Percentiles rank a stretch among this genome's conserved stretches.
Conservation (phyloP, 805 yeast genomes). For the Yarrowia sp. region DNA sequence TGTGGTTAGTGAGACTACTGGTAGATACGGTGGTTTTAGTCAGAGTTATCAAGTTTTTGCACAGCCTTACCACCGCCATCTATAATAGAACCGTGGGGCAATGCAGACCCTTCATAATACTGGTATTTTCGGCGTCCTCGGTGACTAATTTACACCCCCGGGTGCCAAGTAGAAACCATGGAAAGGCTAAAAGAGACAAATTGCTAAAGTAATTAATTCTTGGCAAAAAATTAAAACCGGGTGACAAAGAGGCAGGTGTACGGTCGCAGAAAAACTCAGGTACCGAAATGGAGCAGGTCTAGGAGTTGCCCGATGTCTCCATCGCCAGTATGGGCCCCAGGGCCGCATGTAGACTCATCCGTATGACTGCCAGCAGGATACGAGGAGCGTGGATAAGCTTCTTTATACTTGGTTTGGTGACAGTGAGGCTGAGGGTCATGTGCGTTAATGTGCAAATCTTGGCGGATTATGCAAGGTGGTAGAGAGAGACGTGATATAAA, state of each 20-base stretch:
- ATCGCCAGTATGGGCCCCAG: not conserved
- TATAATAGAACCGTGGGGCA: not conserved
- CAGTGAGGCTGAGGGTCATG: constrained; percentile 26
- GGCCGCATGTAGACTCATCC: not conserved
- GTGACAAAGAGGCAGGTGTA: not conserved
- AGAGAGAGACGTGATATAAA: not conserved
- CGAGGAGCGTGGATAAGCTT: not conserved
- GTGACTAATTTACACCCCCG: constrained; percentile 6
- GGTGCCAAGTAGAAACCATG: not conserved
- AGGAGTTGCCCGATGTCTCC: not conserved
- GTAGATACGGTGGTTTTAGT: not conserved
- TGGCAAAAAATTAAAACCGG: not conserved
- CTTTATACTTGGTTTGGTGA: constrained; percentile 14
- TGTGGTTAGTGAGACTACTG: not conserved
- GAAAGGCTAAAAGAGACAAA: not conserved
- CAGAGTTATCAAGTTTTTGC: not conserved
- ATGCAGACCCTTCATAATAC: not conserved
- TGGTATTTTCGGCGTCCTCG: not conserved
- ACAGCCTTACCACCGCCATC: not conserved
- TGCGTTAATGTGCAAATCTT: constrained; percentile 11
- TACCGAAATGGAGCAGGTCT: not conserved
- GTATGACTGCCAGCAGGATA: not conserved
- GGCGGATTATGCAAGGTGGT: constrained; percentile 26
- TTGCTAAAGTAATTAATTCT: constrained; percentile 4
- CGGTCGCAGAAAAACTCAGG: not conserved